Base-by-base conservation (phyloP, 2,329 filamentous ascomycete species). In the Pseudocercospora pini-densiflorae region DNA sequence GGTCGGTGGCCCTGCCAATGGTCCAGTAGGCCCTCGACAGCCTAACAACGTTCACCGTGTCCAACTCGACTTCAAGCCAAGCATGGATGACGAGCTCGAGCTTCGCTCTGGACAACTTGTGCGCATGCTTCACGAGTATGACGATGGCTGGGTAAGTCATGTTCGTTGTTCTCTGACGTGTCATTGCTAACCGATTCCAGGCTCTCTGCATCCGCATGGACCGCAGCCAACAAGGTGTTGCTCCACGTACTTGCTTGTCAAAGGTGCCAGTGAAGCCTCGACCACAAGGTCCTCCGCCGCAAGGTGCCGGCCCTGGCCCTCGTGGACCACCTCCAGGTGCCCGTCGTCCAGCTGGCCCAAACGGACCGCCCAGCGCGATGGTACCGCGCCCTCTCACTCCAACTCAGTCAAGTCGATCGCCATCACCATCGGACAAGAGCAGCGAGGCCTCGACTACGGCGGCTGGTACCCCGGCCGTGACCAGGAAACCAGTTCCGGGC, bases 161-260 rank as follows among this genome's bases (percentile, higher is more conserved):
- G 27, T 29, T 9, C 23, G 9, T 9, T 27, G 31, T 43, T 36
- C 6, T 55, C 10, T 49, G 5, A 16, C 43, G 36, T 54, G 7
- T 14, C 14, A 29, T 47, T 61, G 67, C 73, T 76, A 72, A 77
- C 67, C 65, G 55, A 62, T 66, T 61, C 5, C 70, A 94, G 92
- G 92, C 94, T 76, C 92, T 98, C 63, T 97, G 93, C 80, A 91
- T 93, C 72, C 91, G 90, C 71, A 89, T 98, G 74, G 94, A 98
- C 79, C 91, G 93, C 70, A 94, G 93, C 67, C 86, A 92, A 74
- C 94, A 98, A 83, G 95, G 95, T 83, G 95, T 98, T 61, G 92
- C 92, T 64, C 95, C 95, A 14, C 89, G 95, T 72, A 97, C 94
- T 43, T 99, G 95, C 81, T 86, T 99, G 59, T 98, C 95, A 14